phyloP scores from a whole-genome alignment of 805 yeast species.

The Metschnikowia anglica region DNA sequence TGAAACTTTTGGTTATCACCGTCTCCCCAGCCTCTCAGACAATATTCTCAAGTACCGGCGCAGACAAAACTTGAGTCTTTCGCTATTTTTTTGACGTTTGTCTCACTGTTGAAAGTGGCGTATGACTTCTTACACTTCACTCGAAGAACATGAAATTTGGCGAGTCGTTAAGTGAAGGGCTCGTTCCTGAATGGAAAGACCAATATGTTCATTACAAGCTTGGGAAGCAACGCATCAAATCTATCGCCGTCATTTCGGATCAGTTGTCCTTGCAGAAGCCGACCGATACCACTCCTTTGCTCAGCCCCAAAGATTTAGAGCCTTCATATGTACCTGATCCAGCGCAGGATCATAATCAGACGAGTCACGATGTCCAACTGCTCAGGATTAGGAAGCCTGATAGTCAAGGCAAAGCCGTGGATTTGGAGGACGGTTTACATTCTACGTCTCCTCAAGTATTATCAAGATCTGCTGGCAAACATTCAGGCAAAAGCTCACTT shows the following conservation, averaged over 20 bases:
- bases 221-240: slow-evolving; percentile 55
- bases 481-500: not conserved
- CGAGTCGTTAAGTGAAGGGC: slow-evolving; percentile 61
- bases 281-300: slow-evolving; percentile 20
- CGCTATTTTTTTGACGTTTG: not conserved
- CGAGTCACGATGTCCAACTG: not conserved
- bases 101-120: not conserved
- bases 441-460: not conserved
- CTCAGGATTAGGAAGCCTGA: not conserved
- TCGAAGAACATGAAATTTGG: slow-evolving; percentile 59
- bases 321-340: slow-evolving; percentile 6
- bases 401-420: not conserved
- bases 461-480: not conserved
- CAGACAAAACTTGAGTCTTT: too few species aligned
- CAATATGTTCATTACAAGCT: slow-evolving; percentile 71
- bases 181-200: slow-evolving; percentile 86
- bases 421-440: not conserved
- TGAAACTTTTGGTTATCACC: too few species aligned
- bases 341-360: not conserved
- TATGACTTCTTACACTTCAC: not conserved
- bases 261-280: slow-evolving; percentile 15
- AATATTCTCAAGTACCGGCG: too few species aligned
- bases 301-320: slow-evolving; percentile 9
- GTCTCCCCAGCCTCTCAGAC: too few species aligned
- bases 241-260: slow-evolving; percentile 23